A percentile compares a stretch with the other conserved stretches of the same genome.
Evolutionary conservation across 164 flowering plant genomes (phyloP).

Genomic region (Brasenia schreberi): DNA sequence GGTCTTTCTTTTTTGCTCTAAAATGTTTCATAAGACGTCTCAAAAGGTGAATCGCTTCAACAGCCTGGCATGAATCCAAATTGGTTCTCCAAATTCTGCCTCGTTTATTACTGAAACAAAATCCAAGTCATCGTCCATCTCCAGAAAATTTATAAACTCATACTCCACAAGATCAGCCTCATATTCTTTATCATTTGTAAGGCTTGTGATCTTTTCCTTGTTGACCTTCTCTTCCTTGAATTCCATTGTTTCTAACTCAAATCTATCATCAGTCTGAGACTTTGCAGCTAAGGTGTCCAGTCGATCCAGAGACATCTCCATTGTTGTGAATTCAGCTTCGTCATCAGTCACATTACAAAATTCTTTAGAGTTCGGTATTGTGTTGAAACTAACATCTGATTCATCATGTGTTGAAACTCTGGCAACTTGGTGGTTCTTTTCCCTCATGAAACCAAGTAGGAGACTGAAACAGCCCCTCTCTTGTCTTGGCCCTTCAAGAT

Average conservation of each 20-base stretch:
- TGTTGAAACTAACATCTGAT: slow-evolving; percentile 8
- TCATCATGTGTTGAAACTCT: slow-evolving; percentile 6
- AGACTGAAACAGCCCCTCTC: slow-evolving; percentile 4
- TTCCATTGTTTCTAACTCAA: background rate
- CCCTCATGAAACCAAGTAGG: slow-evolving; percentile 3
- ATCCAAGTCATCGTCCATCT: slow-evolving; percentile 6
- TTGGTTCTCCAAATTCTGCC: slow-evolving; percentile 7
- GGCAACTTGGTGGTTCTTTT: background rate
- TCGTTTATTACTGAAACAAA: slow-evolving; percentile 1
- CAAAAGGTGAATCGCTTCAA: too few relatives aligned
- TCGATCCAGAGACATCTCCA: slow-evolving; percentile 3
- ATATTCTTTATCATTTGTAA: slow-evolving; percentile 1
- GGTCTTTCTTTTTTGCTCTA: too few relatives aligned
- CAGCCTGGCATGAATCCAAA: too few relatives aligned
- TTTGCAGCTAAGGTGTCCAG: background rate
- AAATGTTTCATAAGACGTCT: too few relatives aligned
- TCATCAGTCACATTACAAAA: background rate
- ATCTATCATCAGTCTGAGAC: background rate
- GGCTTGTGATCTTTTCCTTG: background rate
- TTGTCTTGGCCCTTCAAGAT: background rate
- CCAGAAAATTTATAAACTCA: slow-evolving; percentile 9
- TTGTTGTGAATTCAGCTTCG: slow-evolving; percentile 8
- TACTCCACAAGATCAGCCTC: slow-evolving; percentile 7
- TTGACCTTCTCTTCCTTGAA: background rate
- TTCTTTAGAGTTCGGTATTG: slow-evolving; percentile 5